Evolutionary conservation across 306 rosid species (phyloP).

Genomic region (Gynostemma pentaphyllum): DNA sequence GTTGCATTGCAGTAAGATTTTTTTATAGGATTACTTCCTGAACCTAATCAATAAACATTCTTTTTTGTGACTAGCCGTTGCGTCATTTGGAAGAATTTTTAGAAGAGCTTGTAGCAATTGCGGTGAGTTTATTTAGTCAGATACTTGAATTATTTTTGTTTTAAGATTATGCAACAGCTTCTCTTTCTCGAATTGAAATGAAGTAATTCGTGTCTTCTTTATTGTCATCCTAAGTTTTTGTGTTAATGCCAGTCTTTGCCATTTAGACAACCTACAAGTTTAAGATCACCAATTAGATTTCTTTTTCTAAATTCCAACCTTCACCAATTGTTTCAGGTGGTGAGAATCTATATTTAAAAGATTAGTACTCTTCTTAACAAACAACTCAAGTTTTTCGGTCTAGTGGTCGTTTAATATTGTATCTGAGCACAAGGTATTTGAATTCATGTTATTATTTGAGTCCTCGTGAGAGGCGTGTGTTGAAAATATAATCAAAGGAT

Average conservation of each 20-base stretch:
- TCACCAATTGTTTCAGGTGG: no score
- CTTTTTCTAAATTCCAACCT: no score
- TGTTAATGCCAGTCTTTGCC: not conserved
- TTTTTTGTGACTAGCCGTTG: slow-evolving; percentile 48
- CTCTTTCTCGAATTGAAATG: not conserved
- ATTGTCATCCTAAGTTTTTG: not conserved
- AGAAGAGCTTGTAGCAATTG: slow-evolving; percentile 86
- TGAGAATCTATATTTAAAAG: no score
- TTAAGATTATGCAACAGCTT: not conserved
- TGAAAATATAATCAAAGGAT: no score
- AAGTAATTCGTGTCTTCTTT: not conserved
- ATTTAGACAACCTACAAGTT: not conserved
- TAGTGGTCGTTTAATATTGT: no score
- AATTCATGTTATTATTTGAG: no score
- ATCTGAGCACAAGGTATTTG: no score
- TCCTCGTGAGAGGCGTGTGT: no score
- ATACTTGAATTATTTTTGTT: not conserved
- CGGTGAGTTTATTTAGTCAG: slow-evolving; percentile 45
- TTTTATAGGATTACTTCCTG: not conserved
- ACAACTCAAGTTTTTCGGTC: no score
- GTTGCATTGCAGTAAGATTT: not conserved
- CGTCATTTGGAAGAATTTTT: slow-evolving; percentile 87
- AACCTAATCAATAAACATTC: slow-evolving; percentile 1
- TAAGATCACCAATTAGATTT: not conserved
- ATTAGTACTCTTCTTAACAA: no score